These are phyloP conservation scores for Apiotrichum laibachii DNA, from an alignment of 1,284 basidiomycete species.

Conservation along the genomic window DNA sequence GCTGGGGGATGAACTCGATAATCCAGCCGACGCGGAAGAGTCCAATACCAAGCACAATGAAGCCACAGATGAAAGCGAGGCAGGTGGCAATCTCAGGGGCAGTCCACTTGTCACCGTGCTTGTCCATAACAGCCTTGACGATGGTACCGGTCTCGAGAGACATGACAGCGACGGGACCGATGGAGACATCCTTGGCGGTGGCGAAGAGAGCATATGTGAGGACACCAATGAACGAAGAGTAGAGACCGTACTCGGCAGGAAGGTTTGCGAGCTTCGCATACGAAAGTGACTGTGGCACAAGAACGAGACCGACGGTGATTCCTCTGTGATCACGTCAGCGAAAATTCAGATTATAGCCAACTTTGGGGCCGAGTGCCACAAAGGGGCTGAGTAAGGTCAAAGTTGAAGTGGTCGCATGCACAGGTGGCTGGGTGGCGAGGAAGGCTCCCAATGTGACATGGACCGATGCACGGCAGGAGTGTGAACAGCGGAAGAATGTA, in stretches of 20 bases:
- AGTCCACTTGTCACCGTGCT: slow-evolving; percentile 56
- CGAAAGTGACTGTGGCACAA: slow-evolving; percentile 72
- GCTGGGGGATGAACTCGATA: slow-evolving; percentile 77
- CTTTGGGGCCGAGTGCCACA: no score
- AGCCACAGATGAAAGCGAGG: slow-evolving; percentile 83
- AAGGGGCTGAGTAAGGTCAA: no score
- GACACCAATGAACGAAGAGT: slow-evolving; percentile 87
- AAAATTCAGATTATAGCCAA: no score
- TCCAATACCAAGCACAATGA: slow-evolving; percentile 89
- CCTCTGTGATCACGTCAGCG: slow-evolving; percentile 48
- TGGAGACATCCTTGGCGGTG: slow-evolving; percentile 92
- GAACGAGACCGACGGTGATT: slow-evolving; percentile 84
- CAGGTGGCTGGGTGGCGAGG: no score
- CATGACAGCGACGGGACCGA: slow-evolving; percentile 97
- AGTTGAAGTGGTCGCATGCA: no score
- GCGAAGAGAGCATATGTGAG: slow-evolving; percentile 54
- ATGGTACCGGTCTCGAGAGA: slow-evolving; percentile 79
- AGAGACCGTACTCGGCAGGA: slow-evolving; percentile 83
- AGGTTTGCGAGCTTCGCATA: slow-evolving; percentile 77
- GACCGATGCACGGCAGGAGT: neutral
- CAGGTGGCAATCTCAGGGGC: slow-evolving; percentile 77
- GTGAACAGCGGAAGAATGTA: slow-evolving; percentile 6
- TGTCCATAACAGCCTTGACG: slow-evolving; percentile 62
- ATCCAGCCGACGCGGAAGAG: slow-evolving; percentile 91
- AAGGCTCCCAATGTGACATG: neutral